Percentiles rank a stretch among this genome's conserved stretches.
Evolutionary conservation across 1,284 basidiomycete species (phyloP).

Genomic region (Pterulicium gracile): DNA sequence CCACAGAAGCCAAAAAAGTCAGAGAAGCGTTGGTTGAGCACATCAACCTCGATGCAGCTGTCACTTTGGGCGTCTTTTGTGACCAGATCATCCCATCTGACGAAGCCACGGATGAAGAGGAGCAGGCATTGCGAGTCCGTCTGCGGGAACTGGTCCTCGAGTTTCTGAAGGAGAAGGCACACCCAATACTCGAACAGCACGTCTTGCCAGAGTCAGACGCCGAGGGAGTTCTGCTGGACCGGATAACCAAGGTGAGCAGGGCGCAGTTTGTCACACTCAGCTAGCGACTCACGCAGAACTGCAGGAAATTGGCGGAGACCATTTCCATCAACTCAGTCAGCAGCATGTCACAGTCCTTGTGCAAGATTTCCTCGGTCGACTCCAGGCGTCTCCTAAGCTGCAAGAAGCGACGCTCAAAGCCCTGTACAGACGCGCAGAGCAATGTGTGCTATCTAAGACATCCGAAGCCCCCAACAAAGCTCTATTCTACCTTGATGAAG

Average conservation of each 20-base stretch:
- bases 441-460: not conserved
- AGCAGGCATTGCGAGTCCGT: conserved; percentile 42
- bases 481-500: not conserved
- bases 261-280: no score
- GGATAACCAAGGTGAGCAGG: conserved; percentile 40
- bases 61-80: conserved; percentile 54
- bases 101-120: conserved; percentile 44
- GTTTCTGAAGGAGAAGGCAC: conserved; percentile 44
- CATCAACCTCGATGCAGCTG: conserved; percentile 47
- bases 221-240: conserved; percentile 37
- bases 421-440: not conserved
- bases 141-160: conserved; percentile 46
- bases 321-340: no score
- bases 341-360: no score
- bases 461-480: not conserved
- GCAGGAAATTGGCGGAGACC: no score
- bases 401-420: not conserved
- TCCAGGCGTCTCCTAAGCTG: not conserved
- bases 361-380: not conserved
- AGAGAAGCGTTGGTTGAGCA: conserved; percentile 50
- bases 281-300: no score
- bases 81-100: conserved; percentile 50
- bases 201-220: conserved; percentile 32
- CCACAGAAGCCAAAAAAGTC: conserved; percentile 49
- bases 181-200: conserved; percentile 33